phyloP scores from a whole-genome alignment of 129 eudicot genomes.

The Pseudognaphalium luteoalbum region DNA sequence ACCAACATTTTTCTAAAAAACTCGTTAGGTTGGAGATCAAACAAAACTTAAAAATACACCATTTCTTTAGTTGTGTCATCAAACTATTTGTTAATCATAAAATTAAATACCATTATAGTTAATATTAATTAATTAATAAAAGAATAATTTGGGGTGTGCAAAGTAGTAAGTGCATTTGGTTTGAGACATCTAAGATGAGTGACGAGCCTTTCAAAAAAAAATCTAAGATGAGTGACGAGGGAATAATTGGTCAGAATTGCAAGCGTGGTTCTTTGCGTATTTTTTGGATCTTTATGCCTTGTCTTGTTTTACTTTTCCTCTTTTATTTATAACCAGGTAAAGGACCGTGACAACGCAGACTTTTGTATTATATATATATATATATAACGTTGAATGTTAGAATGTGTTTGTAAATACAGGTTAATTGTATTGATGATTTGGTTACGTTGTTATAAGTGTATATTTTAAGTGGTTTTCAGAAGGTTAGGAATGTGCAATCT shows the following conservation, averaged over 20 bases:
- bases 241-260: conserved; percentile 34
- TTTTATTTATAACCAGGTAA: no score
- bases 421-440: no score
- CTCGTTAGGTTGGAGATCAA: not conserved
- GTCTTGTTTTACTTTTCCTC: conserved; percentile 16
- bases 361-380: no score
- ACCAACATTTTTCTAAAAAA: no score
- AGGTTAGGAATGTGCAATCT: no score
- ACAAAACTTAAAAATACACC: not conserved
- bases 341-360: no score
- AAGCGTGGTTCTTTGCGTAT: conserved; percentile 36
- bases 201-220: conserved; percentile 12
- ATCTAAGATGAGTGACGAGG: conserved; percentile 2
- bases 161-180: not conserved
- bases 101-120: not conserved
- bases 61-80: not conserved
- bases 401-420: no score
- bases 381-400: no score
- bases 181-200: not conserved
- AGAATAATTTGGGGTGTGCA: not conserved
- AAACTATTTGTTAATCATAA: not conserved
- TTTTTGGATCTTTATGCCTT: conserved; percentile 36
- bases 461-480: no score
- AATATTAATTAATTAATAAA: no score
- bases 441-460: no score